Evolutionary conservation across 495 filamentous ascomycete species (phyloP), one percentile per base, ranked within the genome.

Genomic region (Penicillium argentinense): DNA sequence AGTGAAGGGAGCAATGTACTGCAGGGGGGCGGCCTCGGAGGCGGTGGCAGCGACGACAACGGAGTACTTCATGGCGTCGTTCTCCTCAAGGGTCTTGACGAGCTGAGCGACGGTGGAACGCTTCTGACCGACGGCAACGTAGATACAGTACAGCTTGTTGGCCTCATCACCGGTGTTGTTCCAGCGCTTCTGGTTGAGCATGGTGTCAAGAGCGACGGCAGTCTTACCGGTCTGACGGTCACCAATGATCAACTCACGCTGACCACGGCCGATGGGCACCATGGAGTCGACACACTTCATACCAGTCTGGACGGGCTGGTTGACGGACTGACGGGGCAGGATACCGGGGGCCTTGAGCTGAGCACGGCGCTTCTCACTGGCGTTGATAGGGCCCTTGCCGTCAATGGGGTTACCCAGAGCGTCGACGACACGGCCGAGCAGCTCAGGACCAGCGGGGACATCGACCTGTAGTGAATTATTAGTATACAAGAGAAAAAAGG

Each of bases 211-310:
- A 67, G 90, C 93, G 71, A 98, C 93, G 66, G 93, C 93, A 69
- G 93, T 98, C 87, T 98, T 98, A 76, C 93, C 93, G 59, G 93
- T 98, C 77, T 98, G 93, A 87, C 93, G 95, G 74, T 98, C 93
- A 76, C 93, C 93, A 78, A 98, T 98, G 75, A 98, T 97, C 79
- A 98, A 81, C 79, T 98, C 93, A 89, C 93, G 93, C 80, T 98
- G 93, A 63, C 93, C 93, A 91, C 93, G 93, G 69, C 93, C 93
- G 65, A 98, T 97, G 63, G 93, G 93, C 51, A 98, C 93, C 93
- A 98, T 98, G 69, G 93, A 91, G 73, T 98, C 93, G 81, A 98
- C 83, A 69, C 91, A 95, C 82, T 97, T 98, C 57, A 98, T 84
- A 75, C 93, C 93, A 68, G 93, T 98, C 85, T 98, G 93, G 45